A percentile compares a stretch with the other conserved stretches of the same genome.
These are phyloP conservation scores for Aurifilum marmelostoma DNA, from an alignment of 2,329 filamentous ascomycete genomes.

Conservation along the genomic window DNA sequence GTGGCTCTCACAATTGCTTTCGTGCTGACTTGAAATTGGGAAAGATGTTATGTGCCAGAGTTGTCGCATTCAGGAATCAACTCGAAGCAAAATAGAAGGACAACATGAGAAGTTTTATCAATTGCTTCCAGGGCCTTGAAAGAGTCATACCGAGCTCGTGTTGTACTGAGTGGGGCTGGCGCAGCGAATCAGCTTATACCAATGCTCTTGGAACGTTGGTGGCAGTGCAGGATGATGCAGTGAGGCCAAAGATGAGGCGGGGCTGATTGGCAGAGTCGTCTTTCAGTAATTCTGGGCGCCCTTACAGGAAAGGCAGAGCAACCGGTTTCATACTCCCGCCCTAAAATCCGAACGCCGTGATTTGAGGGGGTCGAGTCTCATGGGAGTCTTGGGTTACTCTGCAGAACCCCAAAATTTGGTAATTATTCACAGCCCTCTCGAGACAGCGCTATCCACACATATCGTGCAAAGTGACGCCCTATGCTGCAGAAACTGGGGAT, in stretches of 20 bases:
- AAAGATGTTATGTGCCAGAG: not conserved
- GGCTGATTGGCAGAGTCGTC: not conserved
- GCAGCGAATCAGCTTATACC: constrained; percentile 5
- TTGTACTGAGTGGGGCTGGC: not conserved
- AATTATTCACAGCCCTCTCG: too few species aligned
- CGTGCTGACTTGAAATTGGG: not conserved
- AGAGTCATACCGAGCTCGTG: constrained; percentile 4
- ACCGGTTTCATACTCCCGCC: too few species aligned
- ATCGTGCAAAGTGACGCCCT: too few species aligned
- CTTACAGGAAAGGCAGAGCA: too few species aligned
- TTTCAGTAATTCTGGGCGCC: too few species aligned
- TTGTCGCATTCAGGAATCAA: too few species aligned
- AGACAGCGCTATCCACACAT: too few species aligned
- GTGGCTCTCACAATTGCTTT: not conserved
- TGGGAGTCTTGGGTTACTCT: too few species aligned
- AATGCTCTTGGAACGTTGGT: not conserved
- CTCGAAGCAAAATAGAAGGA: not conserved
- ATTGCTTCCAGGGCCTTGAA: not conserved
- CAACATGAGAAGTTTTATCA: not conserved
- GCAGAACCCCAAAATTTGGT: too few species aligned
- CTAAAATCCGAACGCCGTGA: too few species aligned
- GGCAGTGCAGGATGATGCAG: not conserved
- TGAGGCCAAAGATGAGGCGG: constrained; percentile 9
- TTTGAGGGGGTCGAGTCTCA: too few species aligned
- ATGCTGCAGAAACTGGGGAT: too few species aligned